Evolutionary conservation across 176 grass and related monocot species (phyloP).

Genomic region (Thinopyrum elongatum): DNA sequence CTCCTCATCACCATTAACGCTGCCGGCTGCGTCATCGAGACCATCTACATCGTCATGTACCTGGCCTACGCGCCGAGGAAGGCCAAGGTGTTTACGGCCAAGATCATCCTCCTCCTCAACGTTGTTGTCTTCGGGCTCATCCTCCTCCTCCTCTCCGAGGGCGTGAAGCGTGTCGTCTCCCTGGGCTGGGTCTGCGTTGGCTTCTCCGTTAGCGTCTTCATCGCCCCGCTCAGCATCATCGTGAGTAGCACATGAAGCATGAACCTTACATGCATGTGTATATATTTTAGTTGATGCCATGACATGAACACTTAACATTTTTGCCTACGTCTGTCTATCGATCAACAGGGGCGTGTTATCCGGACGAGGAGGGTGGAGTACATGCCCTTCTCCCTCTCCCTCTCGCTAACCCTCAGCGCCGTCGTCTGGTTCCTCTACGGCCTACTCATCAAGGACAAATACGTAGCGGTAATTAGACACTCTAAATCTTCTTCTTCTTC

Average conservation of each 20-base stretch:
- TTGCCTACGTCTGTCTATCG: too few relatives aligned
- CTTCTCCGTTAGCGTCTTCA: constrained; percentile 72
- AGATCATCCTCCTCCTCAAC: constrained; percentile 62
- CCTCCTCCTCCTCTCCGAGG: constrained; percentile 38
- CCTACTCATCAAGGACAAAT: constrained; percentile 76
- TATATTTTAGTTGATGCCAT: too few relatives aligned
- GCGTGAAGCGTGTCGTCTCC: constrained; percentile 16
- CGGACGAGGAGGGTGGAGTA: constrained; percentile 69
- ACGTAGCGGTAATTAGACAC: constrained; percentile 33
- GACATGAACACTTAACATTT: too few relatives aligned
- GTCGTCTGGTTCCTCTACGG: too few relatives aligned
- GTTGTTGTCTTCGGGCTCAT: constrained; percentile 57
- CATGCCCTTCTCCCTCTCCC: constrained; percentile 69
- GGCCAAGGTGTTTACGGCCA: constrained; percentile 52
- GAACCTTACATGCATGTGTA: too few relatives aligned
- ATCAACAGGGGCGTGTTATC: constrained; percentile 61
- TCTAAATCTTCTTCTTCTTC: too few relatives aligned
- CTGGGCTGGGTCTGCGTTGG: constrained; percentile 79
- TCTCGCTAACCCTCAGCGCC: constrained; percentile 42
- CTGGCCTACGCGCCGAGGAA: constrained; percentile 56
- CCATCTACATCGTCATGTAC: too few relatives aligned
- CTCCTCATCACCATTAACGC: constrained; percentile 85
- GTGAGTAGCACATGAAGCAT: constrained; percentile 28
- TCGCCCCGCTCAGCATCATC: constrained; percentile 80
- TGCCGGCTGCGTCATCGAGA: constrained; percentile 44